phyloP scores from a whole-genome alignment of 805 yeast genomes.

The Geotrichum ghanense region DNA sequence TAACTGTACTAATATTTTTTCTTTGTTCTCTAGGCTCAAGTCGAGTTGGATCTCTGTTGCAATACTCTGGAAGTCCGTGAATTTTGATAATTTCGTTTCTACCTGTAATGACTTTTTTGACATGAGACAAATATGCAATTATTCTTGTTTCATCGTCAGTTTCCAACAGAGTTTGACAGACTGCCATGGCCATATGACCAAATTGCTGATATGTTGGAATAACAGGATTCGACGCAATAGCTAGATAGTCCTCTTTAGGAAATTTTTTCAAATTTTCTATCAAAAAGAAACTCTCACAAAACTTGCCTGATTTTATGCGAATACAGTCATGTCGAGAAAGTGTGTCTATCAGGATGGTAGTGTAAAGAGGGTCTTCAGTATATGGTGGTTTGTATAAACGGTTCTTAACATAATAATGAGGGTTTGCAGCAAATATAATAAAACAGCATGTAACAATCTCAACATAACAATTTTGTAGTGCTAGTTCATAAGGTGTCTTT shows the following conservation, averaged over 20 bases:
- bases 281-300: background rate
- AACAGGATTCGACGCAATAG: background rate
- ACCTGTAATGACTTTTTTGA: background rate
- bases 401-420: background rate
- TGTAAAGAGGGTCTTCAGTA: background rate
- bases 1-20: slow-evolving; percentile 24
- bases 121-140: background rate
- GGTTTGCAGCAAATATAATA: background rate
- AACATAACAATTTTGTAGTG: background rate
- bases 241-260: background rate
- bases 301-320: background rate
- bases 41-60: slow-evolving; percentile 16
- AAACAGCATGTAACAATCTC: background rate
- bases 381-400: background rate
- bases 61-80: slow-evolving; percentile 19
- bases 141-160: background rate
- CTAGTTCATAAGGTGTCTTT: background rate
- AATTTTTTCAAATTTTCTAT: background rate
- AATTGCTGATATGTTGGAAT: background rate
- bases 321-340: background rate
- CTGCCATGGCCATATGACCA: background rate
- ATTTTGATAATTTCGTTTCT: slow-evolving; percentile 19
- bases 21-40: slow-evolving; percentile 25
- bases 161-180: background rate
- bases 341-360: background rate